Evolutionary conservation across 148 eudicot genomes (phyloP), one percentile per base, ranked within the genome.

Genomic region (Gaultheria prostrata): DNA sequence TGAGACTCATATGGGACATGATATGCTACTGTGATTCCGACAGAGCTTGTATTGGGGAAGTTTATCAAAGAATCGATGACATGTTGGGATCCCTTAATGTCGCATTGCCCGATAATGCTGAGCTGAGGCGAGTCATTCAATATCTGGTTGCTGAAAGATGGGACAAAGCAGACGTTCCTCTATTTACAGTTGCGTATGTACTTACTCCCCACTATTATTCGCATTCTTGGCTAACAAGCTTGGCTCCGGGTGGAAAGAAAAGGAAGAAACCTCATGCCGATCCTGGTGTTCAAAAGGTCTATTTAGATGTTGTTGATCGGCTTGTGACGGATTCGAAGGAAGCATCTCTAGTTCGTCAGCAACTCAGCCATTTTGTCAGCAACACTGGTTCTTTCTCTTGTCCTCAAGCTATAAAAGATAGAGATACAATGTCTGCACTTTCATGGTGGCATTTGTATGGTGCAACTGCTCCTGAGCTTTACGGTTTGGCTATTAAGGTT

Each of bases 401-500:
- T 30, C 45, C 46, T 56, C 81, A 20, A 53, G 39, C 81, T 28
- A 56, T 9, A 18, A 35, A 79, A 79, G 69, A 54, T 57, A 79
- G 69, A 26, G 26, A 53, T 28, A n/a, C 21, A 15, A 56, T 79
- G 81, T 51, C 43, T 78, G 67, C 65, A 79, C 14, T 13, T 2
- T 14, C 81, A 26, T 78, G 81, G 67, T 54, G 81, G 67, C 35
- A 78, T 39, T 78, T 53, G 33, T 56, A 78, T 78, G 81, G 81
- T 78, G 69, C 49, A 8, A 20, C 48, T 56, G 70, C 82, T 53
- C 70, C 70, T 1, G 48, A 79, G 46, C 82, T 79, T 57, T 79
- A 79, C 45, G 30, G 21, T 30, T 79, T 79, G 26, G 69, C 70
- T 15, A 8, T 79, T 26, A 79, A 56, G 28, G 49, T 79, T 18